A percentile compares a stretch with the other conserved stretches of the same genome.
Evolutionary conservation across 805 yeast species (phyloP).

Genomic region (Pichia membranifaciens): DNA sequence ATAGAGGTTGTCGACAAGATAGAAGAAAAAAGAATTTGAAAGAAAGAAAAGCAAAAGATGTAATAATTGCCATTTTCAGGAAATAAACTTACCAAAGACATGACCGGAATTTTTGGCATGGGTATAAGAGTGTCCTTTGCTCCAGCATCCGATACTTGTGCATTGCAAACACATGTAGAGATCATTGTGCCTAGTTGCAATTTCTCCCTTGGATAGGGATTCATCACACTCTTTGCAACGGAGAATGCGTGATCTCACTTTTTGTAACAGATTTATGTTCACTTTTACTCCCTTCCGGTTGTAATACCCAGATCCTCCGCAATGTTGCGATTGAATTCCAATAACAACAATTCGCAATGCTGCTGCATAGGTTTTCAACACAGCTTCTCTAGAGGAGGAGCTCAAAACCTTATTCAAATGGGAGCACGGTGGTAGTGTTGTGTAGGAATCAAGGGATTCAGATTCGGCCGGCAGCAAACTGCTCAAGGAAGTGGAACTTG

Average conservation of each 20-base stretch:
- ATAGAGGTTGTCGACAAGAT: background rate
- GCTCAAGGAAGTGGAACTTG: background rate
- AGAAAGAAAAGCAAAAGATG: conserved; percentile 27
- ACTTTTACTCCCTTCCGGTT: conserved; percentile 34
- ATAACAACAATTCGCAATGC: conserved; percentile 40
- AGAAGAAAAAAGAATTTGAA: conserved; percentile 28
- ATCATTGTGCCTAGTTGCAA: background rate
- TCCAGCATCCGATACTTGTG: conserved; percentile 68
- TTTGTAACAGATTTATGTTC: conserved; percentile 34
- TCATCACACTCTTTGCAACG: conserved; percentile 46
- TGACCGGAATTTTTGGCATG: conserved; percentile 48
- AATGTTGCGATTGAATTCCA: conserved; percentile 13
- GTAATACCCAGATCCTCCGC: conserved; percentile 11
- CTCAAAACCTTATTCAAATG: conserved; percentile 44
- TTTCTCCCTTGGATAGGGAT: conserved; percentile 25
- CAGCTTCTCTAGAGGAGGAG: conserved; percentile 44
- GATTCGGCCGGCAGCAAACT: conserved; percentile 1
- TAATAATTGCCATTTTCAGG: background rate
- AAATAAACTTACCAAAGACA: conserved; percentile 38
- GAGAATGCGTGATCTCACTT: conserved; percentile 39
- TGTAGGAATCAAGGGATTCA: conserved; percentile 16
- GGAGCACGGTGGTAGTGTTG: conserved; percentile 40
- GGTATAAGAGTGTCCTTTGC: conserved; percentile 37
- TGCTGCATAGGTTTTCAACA: conserved; percentile 44
- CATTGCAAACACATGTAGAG: conserved; percentile 69